Evolutionary conservation across 495 filamentous ascomycete genomes (phyloP).

Genomic region (Penicillium chermesinum): DNA sequence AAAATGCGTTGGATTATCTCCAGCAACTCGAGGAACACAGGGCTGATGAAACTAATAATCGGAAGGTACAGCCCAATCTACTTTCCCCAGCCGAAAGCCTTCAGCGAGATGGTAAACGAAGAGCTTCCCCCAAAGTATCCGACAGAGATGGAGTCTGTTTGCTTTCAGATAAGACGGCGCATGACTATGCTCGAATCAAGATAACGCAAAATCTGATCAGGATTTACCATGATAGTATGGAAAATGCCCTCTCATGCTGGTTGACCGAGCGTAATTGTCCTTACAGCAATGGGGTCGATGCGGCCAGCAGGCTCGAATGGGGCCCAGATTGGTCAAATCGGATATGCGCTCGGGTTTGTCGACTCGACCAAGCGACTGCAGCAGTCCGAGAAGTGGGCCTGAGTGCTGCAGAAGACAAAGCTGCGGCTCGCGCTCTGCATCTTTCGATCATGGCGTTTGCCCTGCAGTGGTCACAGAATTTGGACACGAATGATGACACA

Average conservation of each 20-base stretch:
- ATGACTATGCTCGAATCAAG: constrained; percentile 19
- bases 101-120: background rate
- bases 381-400: constrained; percentile 26
- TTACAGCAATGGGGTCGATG: constrained; percentile 20
- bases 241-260: constrained; percentile 46
- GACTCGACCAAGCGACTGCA: constrained; percentile 31
- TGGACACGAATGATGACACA: too few relatives aligned
- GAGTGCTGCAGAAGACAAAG: constrained; percentile 30
- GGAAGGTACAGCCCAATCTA: too few relatives aligned
- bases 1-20: background rate
- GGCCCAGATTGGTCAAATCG: constrained; percentile 40
- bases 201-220: constrained; percentile 34
- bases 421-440: constrained; percentile 34
- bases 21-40: background rate
- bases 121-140: too few relatives aligned
- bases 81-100: background rate
- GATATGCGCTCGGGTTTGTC: constrained; percentile 40
- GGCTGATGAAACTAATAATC: background rate
- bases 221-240: constrained; percentile 46
- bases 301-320: constrained; percentile 22
- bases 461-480: constrained; percentile 39
- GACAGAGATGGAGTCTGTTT: background rate
- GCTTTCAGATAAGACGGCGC: constrained; percentile 15
- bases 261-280: constrained; percentile 44
- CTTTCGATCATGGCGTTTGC: constrained; percentile 43